Percentiles rank a stretch among this genome's conserved stretches.
phyloP scores from a whole-genome alignment of 345 rosid species.

The Heritiera fomes region DNA sequence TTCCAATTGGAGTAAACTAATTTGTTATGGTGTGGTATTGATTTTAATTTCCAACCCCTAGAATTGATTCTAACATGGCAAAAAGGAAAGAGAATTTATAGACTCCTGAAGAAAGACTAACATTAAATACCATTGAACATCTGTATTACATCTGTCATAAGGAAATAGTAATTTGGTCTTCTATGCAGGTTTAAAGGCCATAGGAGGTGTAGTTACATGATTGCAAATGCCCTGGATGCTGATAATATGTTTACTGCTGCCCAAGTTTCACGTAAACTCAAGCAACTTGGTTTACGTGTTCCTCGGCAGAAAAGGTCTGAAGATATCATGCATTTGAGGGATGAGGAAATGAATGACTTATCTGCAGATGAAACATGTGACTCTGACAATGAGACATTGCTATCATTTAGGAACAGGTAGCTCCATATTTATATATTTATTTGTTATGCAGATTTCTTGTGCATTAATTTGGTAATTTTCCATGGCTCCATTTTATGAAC shows the following conservation, averaged over 20 bases:
- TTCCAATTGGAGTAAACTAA: neutral
- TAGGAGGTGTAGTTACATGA: conserved; percentile 70
- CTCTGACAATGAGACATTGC: conserved; percentile 65
- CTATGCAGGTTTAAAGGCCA: conserved; percentile 71
- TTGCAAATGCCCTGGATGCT: conserved; percentile 70
- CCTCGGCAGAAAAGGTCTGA: conserved; percentile 44
- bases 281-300: conserved; percentile 72
- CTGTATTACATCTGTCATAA: neutral
- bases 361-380: conserved; percentile 34
- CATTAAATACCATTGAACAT: neutral
- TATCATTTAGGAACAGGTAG: conserved; percentile 68
- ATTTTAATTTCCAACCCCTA: conserved; percentile 2
- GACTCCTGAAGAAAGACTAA: neutral
- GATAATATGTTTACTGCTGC: conserved; percentile 61
- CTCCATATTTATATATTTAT: conserved; percentile 11
- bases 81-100: neutral
- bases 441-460: neutral
- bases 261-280: conserved; percentile 75
- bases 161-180: conserved; percentile 7
- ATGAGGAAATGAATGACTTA: conserved; percentile 44
- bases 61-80: neutral
- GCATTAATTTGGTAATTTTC: neutral
- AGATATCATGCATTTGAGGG: conserved; percentile 46
- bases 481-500: conserved; percentile 2
- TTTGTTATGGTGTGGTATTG: neutral